These are phyloP conservation scores for Mortierella sp. DNA, from an alignment of 371 early-diverging fungal species.

Conservation along the genomic window DNA sequence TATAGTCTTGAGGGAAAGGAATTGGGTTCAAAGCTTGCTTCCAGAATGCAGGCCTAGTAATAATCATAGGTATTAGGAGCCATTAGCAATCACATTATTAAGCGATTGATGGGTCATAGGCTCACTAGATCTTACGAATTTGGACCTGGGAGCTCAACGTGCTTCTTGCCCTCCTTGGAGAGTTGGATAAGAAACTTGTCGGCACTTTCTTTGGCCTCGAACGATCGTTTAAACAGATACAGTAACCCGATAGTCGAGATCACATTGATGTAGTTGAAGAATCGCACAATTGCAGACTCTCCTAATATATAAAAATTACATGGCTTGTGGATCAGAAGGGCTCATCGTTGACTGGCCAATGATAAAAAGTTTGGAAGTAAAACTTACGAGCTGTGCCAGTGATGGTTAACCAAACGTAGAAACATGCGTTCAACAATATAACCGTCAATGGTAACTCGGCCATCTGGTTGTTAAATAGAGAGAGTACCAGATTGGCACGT, in stretches of 20 bases:
- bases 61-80: background rate
- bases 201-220: slow-evolving; percentile 15
- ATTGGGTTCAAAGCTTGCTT: slow-evolving; percentile 63
- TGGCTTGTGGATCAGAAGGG: background rate
- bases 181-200: slow-evolving; percentile 27
- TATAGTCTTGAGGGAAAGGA: slow-evolving; percentile 58
- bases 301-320: slow-evolving; percentile 7
- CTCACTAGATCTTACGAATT: slow-evolving; percentile 29
- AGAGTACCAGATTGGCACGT: slow-evolving; percentile 23
- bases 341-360: background rate
- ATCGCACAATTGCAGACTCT: slow-evolving; percentile 24
- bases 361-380: background rate
- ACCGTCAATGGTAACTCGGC: slow-evolving; percentile 37
- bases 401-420: slow-evolving; percentile 33
- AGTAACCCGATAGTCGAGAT: slow-evolving; percentile 29
- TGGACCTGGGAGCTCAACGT: slow-evolving; percentile 28
- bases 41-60: slow-evolving; percentile 47
- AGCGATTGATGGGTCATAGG: too few relatives aligned
- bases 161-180: slow-evolving; percentile 31
- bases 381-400: slow-evolving; percentile 43
- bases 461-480: slow-evolving; percentile 26
- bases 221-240: slow-evolving; percentile 42
- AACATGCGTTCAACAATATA: slow-evolving; percentile 14
- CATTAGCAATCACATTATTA: background rate
- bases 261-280: slow-evolving; percentile 45